Percentiles rank a stretch among this genome's conserved stretches.
phyloP scores from a whole-genome alignment of 352 stramenopile genomes.

The Phytophthora capsici region DNA sequence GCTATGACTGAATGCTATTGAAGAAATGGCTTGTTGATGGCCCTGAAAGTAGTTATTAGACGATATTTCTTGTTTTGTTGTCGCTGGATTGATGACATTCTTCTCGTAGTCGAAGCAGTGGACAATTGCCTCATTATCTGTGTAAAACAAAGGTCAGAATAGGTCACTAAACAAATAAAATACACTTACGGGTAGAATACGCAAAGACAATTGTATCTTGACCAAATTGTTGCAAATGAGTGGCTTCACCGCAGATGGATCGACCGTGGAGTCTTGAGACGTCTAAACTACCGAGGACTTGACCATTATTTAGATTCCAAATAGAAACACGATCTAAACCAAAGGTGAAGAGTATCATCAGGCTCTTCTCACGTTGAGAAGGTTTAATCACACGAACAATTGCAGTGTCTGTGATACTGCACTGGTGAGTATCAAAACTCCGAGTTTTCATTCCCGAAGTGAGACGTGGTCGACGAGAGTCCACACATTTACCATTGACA shows the following conservation, averaged over 20 bases:
- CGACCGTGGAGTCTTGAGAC: constrained; percentile 22
- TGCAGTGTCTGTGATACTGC: constrained; percentile 32
- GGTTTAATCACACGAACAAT: constrained; percentile 18
- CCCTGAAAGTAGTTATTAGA: constrained; percentile 28
- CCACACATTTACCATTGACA: constrained; percentile 47
- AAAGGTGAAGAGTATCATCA: constrained; percentile 51
- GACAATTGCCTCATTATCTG: constrained; percentile 32
- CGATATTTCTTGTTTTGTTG: not conserved
- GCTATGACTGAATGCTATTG: constrained; percentile 49
- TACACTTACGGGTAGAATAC: constrained; percentile 50
- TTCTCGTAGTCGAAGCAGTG: constrained; percentile 22
- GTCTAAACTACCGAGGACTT: constrained; percentile 39
- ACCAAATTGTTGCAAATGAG: not conserved
- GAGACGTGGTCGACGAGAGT: constrained; percentile 45
- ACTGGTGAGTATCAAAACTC: constrained; percentile 43
- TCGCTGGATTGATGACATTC: constrained; percentile 6
- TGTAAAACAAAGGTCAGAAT: not conserved
- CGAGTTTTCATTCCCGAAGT: constrained; percentile 65
- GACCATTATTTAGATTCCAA: constrained; percentile 51
- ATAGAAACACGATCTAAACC: constrained; percentile 49
- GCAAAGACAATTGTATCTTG: constrained; percentile 31
- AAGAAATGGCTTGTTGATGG: constrained; percentile 66
- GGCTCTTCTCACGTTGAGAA: not conserved
- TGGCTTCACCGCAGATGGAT: constrained; percentile 43
- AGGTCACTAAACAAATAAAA: not conserved